A percentile compares a stretch with the other conserved stretches of the same genome.
Conservation (phyloP, 2,329 filamentous ascomycete species). For the Zymoseptoria ardabiliae region DNA sequence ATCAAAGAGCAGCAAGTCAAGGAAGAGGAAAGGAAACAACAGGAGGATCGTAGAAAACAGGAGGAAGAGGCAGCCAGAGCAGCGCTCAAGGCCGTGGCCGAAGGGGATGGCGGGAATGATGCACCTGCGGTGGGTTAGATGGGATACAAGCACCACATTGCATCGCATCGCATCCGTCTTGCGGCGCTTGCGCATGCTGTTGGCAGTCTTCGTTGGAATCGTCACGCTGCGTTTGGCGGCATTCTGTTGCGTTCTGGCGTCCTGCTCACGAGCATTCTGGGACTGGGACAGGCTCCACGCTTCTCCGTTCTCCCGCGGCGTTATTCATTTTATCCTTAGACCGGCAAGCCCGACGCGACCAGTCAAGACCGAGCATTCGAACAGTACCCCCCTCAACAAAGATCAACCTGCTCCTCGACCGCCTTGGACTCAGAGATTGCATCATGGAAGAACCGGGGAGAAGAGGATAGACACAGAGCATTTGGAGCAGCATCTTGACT, state of each 20-base stretch:
- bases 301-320: neutral
- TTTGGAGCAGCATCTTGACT: neutral
- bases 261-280: neutral
- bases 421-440: neutral
- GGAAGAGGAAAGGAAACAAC: conserved; percentile 15
- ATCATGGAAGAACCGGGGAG: neutral
- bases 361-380: neutral
- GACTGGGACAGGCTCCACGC: neutral
- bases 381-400: neutral
- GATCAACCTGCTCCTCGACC: neutral
- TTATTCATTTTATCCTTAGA: neutral
- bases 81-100: neutral
- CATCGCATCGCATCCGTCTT: neutral
- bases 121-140: neutral
- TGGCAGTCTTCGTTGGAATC: neutral
- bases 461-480: neutral
- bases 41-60: conserved; percentile 11
- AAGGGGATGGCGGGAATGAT: neutral
- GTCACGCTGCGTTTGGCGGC: neutral
- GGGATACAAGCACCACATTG: neutral
- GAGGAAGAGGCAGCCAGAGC: conserved; percentile 16
- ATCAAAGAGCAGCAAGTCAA: conserved; percentile 15
- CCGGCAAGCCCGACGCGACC: neutral
- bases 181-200: neutral
- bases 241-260: neutral